These are phyloP conservation scores for Leptographium radiaticola DNA, from an alignment of 2,329 filamentous ascomycete species.

Conservation along the genomic window DNA sequence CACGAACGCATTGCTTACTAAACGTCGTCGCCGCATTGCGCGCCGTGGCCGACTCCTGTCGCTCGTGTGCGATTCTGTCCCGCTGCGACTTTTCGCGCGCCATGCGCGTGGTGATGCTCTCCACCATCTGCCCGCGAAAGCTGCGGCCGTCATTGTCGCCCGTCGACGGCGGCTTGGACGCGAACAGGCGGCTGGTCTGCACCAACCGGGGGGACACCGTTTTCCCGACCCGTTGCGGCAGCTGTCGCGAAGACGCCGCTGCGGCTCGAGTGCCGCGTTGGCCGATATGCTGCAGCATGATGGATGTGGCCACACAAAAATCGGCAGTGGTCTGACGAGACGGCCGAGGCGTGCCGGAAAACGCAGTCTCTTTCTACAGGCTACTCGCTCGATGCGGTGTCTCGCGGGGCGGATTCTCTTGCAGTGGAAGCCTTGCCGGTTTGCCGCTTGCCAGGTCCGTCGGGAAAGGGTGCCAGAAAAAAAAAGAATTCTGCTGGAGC, in stretches of 20 bases:
- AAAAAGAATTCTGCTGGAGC: no score
- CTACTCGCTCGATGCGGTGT: no score
- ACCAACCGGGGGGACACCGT: background rate
- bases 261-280: background rate
- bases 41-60: conserved; percentile 23
- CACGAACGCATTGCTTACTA: conserved; percentile 19
- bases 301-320: background rate
- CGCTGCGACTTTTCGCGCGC: conserved; percentile 33
- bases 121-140: conserved; percentile 42
- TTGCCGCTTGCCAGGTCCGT: no score
- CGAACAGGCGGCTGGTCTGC: conserved; percentile 1
- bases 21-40: conserved; percentile 34
- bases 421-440: no score
- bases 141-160: conserved; percentile 12
- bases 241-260: background rate
- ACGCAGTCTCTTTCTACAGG: no score
- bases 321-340: background rate
- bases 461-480: no score
- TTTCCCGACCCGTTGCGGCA: background rate
- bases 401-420: no score
- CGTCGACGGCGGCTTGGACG: conserved; percentile 7
- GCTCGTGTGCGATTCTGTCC: conserved; percentile 26
- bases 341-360: background rate
- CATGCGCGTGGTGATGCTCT: conserved; percentile 36
- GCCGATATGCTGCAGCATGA: background rate